Base-by-base conservation (phyloP, 2,329 filamentous ascomycete genomes). In the Xylariaceae sp. region DNA sequence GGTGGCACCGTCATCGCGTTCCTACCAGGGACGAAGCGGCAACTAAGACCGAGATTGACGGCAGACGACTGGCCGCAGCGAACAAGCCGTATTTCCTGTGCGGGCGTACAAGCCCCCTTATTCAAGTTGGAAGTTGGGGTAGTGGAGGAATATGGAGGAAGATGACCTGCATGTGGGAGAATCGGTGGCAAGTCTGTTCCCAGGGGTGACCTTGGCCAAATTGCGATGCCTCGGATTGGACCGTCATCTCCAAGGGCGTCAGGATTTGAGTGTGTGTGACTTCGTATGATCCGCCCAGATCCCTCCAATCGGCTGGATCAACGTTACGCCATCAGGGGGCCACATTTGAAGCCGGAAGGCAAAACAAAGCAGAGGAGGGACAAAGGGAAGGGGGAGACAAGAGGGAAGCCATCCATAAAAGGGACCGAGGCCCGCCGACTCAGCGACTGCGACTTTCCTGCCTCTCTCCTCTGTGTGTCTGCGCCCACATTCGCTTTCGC, bases 401-500 rank as follows among this genome's bases (percentile, higher is more conserved):
- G 21, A 29, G 21, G 10, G 16, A 8, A 18, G 41, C 22, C 41
- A 43, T 10, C 41, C 48, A 56, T 59, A 54, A 56, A 54, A 50
- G 51, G 39, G 22, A 21, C 32, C 26, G 22, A 30, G 26, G 13
- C 22, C 39, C 26, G 5, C 53, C 41, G 42, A 40, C n/a, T 51
- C 22, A 21, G 12, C 10, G 7, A 9, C 19, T 10, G 6, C 6
- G 2, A 4, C 21, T 10, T 40, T 16, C 13, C 19, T 18, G 9
- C 19, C 9, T 15, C 22, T 49, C n/a, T 18, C 32, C 46, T 42
- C 30, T 36, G 18, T 42, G 40, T 53, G 32, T 51, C 44, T 48
- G 22, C 26, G 52, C 49, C 36, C 40, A 59, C 54, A 29, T 44
- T 54, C 54, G 48, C 54, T 59, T 50, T 22, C 6, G 10, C 32